Evolutionary conservation across 2,329 filamentous ascomycete genomes (phyloP), one percentile per base, ranked within the genome.

Genomic region (Phialophora chinensis): DNA sequence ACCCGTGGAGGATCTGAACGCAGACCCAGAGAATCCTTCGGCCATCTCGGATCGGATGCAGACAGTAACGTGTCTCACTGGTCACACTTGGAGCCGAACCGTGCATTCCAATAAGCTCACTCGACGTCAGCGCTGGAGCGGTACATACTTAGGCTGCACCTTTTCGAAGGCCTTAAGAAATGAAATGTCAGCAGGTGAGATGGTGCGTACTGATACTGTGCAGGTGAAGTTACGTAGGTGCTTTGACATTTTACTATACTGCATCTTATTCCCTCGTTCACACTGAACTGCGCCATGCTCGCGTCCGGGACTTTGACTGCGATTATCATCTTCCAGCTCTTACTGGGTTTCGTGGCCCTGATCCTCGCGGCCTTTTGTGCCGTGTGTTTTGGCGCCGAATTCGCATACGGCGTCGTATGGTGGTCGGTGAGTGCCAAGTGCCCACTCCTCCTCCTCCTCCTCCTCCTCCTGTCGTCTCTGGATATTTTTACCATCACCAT

Each of bases 341-440:
- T 62, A 3, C 12, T 62, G 2, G 47, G 60, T 14, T 62, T 62
- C 60, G 27, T 44, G 20, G 60, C 60, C 23, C 25, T 62, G 31
- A 29, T 62, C 5, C 52, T 62, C 4, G 60, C 60, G 38, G 52
- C 60, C 27, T 62, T 62, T 47, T 44, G n/a, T n/a, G 35, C 50
- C 35, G 60, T 49, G 25, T 62, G 60, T 49, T 62, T 62, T 29
- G 60, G 52, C 52, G 50, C 38, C 33, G 38, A 62, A 25, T 56
- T 55, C 42, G 60, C 50, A 1, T 62, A 62, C 23, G 49, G 23
- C 25, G 49, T 56, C n/a, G 60, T 62, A 6, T 62, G 60, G 60
- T 62, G 60, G 60, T 62, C 60, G 60, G 60, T 62, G n/a, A 55
- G 60, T 62, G 38, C 14, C 20, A 27, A 17, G 49, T 20, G 12